Conservation (phyloP, 495 filamentous ascomycete genomes). For the Jackrogersella minutella region DNA sequence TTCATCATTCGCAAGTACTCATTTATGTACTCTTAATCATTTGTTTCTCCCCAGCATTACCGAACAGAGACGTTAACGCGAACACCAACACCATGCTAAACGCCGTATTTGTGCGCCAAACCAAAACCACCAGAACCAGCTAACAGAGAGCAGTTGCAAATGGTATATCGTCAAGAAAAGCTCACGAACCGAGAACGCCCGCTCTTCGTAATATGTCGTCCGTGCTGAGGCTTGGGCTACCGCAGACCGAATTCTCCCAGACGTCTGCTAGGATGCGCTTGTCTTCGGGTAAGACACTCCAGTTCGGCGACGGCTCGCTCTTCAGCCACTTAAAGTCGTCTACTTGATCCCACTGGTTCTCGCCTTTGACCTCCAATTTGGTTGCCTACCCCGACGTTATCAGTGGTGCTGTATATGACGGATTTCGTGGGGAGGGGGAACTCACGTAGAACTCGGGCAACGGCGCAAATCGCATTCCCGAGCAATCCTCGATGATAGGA, state of each 20-base stretch:
- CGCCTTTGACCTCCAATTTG: conserved; percentile 42
- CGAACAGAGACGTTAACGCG: background rate
- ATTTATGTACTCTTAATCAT: background rate
- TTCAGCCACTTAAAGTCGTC: conserved; percentile 99
- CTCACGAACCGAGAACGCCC: conserved; percentile 48
- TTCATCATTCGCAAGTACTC: conserved; percentile 1
- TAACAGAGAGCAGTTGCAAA: background rate
- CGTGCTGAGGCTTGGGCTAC: conserved; percentile 65
- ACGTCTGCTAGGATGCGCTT: conserved; percentile 68
- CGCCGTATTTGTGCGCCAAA: background rate
- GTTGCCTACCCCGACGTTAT: conserved; percentile 37
- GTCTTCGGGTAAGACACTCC: conserved; percentile 70
- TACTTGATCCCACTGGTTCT: conserved; percentile 85
- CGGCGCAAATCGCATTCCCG: conserved; percentile 77
- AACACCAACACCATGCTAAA: conserved; percentile 16
- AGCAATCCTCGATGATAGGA: conserved; percentile 94
- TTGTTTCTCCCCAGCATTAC: conserved; percentile 9
- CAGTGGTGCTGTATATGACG: too few species aligned
- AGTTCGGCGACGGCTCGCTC: conserved; percentile 85
- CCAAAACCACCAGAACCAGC: background rate
- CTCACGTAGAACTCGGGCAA: conserved; percentile 74
- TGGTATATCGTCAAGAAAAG: background rate
- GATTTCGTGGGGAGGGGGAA: background rate
- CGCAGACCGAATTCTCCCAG: conserved; percentile 76
- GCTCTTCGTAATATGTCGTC: conserved; percentile 73